phyloP scores from a whole-genome alignment of 371 early-diverging fungal species.

The Saksenaea oblongispora region DNA sequence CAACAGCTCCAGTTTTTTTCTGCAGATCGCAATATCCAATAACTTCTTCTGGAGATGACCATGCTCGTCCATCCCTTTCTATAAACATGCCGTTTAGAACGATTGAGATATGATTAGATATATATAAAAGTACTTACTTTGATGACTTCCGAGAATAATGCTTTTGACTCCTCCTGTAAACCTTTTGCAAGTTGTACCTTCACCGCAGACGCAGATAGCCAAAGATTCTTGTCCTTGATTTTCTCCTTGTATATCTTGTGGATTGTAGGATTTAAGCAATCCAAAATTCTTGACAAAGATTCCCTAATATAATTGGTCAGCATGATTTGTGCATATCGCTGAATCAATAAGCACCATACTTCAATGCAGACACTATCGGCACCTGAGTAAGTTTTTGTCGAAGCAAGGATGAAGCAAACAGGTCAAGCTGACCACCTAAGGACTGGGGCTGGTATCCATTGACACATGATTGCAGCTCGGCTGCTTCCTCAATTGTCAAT shows the following conservation, averaged over 20 bases:
- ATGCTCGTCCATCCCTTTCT: no score
- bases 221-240: background rate
- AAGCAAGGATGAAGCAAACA: background rate
- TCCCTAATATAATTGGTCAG: background rate
- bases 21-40: background rate
- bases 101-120: background rate
- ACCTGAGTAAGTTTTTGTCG: background rate
- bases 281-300: background rate
- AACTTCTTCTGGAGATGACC: background rate
- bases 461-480: background rate
- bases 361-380: background rate
- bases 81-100: no score
- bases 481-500: no score
- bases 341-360: background rate
- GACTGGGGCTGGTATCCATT: background rate
- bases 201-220: background rate
- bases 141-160: background rate
- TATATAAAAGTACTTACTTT: constrained; percentile 3
- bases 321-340: background rate
- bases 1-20: no score
- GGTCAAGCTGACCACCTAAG: background rate
- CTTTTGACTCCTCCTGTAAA: background rate
- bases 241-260: background rate
- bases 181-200: background rate
- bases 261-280: background rate